Evolutionary conservation across 208 protist species (phyloP).

Genomic region (Leishmania braziliensis): DNA sequence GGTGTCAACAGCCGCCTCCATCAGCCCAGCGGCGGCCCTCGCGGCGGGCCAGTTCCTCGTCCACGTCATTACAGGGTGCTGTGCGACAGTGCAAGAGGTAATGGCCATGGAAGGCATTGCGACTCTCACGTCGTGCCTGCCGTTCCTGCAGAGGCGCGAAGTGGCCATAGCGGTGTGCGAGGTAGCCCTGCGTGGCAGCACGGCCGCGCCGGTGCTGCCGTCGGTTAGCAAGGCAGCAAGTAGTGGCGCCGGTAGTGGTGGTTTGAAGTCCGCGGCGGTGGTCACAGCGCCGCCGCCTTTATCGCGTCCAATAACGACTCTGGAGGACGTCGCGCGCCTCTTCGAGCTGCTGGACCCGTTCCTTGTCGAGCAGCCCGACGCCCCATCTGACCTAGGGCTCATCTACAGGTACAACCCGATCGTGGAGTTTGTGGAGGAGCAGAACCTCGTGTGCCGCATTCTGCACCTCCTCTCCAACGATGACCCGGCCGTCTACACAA

Average conservation of each 20-base stretch:
- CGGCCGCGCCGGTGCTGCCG: constrained; percentile 21
- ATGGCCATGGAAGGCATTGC: constrained; percentile 75
- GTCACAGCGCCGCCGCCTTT: constrained; percentile 10
- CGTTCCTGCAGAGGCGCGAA: constrained; percentile 57
- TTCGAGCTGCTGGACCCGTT: constrained; percentile 89
- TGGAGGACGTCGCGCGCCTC: constrained; percentile 70
- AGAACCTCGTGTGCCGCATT: constrained; percentile 89
- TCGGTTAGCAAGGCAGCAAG: constrained; percentile 3
- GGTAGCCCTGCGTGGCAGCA: constrained; percentile 34
- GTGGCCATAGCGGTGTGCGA: constrained; percentile 65
- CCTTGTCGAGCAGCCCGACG: constrained; percentile 71
- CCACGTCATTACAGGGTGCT: constrained; percentile 28
- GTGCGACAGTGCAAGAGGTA: constrained; percentile 40
- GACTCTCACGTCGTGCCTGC: constrained; percentile 58
- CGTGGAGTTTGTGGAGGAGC: constrained; percentile 93
- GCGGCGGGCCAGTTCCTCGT: constrained; percentile 39
- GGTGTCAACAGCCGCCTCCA: not conserved
- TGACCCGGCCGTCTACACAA: constrained; percentile 78
- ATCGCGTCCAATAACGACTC: constrained; percentile 40
- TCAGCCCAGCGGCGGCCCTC: constrained; percentile 31
- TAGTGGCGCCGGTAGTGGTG: not conserved
- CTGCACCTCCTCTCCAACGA: constrained; percentile 89
- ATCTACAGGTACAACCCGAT: constrained; percentile 49
- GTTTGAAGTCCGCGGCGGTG: not conserved
- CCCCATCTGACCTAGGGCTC: constrained; percentile 27